These are phyloP conservation scores for Gentiana macrophylla DNA, from an alignment of 257 asterid species.

Conservation along the genomic window DNA sequence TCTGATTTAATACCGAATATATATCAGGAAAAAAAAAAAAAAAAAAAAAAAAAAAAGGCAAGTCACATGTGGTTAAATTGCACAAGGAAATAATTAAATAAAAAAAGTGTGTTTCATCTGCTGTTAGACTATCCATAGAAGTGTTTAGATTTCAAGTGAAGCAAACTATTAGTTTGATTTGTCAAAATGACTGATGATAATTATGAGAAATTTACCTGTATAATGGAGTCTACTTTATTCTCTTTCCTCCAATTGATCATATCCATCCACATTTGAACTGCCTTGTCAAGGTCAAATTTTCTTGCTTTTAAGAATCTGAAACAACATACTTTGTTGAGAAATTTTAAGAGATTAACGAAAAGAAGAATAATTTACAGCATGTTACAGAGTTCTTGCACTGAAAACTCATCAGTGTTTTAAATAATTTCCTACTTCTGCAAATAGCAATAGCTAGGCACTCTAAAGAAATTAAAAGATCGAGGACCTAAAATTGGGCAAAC, in stretches of 20 bases:
- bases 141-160: too few species aligned
- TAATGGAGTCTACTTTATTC: conserved; percentile 68
- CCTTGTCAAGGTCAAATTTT: conserved; percentile 89
- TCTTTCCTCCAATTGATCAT: conserved; percentile 97
- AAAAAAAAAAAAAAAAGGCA: too few species aligned
- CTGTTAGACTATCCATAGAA: too few species aligned
- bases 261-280: conserved; percentile 88
- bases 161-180: too few species aligned
- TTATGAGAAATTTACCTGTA: conserved; percentile 44
- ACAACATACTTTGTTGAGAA: background rate
- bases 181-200: conserved; percentile 10
- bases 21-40: too few species aligned
- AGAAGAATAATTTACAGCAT: background rate
- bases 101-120: too few species aligned
- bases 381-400: background rate
- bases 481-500: background rate
- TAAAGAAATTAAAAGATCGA: background rate
- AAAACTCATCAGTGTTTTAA: background rate
- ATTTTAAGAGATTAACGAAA: background rate
- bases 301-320: conserved; percentile 90
- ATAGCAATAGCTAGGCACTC: background rate
- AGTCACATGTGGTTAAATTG: too few species aligned
- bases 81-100: too few species aligned
- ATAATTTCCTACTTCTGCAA: background rate
- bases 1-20: too few species aligned